A percentile compares a stretch with the other conserved stretches of the same genome.
Evolutionary conservation across 306 rosid genomes (phyloP).

Genomic region (Vigna trinervia): DNA sequence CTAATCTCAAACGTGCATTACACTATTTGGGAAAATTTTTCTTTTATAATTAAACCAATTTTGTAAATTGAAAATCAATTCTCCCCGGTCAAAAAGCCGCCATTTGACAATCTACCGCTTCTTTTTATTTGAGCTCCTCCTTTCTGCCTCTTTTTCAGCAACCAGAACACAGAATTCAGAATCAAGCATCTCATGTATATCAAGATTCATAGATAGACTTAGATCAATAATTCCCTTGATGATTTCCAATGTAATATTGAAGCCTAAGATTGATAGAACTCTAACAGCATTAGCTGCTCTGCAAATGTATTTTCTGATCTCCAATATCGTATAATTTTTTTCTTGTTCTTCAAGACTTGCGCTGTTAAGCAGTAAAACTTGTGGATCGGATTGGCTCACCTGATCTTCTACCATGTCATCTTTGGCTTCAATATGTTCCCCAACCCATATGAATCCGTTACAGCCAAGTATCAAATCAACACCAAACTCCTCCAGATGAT

Average conservation of each 20-base stretch:
- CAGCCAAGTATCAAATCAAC: constrained; percentile 85
- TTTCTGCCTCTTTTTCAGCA: constrained; percentile 81
- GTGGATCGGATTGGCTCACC: constrained; percentile 57
- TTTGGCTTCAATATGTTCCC: constrained; percentile 70
- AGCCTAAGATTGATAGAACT: constrained; percentile 67
- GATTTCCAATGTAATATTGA: constrained; percentile 65
- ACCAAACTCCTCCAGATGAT: constrained; percentile 75
- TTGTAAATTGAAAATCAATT: neutral
- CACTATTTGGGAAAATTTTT: constrained; percentile 8
- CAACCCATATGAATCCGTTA: constrained; percentile 90
- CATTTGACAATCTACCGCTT: constrained; percentile 50
- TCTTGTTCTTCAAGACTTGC: constrained; percentile 62
- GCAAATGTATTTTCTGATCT: constrained; percentile 77
- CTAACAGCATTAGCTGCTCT: constrained; percentile 85
- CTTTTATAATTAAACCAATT: neutral
- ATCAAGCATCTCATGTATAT: constrained; percentile 83
- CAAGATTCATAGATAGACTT: constrained; percentile 66
- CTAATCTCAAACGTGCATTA: neutral
- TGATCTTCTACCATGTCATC: constrained; percentile 76
- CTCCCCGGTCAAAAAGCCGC: neutral
- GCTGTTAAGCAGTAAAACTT: constrained; percentile 34
- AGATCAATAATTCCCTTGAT: constrained; percentile 64
- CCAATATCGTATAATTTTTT: constrained; percentile 52
- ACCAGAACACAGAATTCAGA: constrained; percentile 80
- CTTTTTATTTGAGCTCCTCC: constrained; percentile 69